Evolutionary conservation across 1,284 basidiomycete genomes (phyloP).

Genomic region (Thelephora terrestris): DNA sequence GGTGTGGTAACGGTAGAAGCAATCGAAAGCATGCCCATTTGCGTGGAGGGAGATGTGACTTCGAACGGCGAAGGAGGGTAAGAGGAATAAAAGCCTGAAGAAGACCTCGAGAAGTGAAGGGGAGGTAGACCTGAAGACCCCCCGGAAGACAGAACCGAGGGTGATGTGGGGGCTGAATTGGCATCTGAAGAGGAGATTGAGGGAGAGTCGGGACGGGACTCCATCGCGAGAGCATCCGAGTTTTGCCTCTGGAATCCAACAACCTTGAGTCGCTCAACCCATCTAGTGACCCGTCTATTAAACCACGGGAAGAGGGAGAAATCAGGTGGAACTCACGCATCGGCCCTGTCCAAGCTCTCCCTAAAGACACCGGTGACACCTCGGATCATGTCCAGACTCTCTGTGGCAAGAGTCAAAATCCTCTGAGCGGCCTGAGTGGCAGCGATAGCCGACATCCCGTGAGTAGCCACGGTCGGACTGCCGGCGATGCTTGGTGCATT

Average conservation of each 20-base stretch:
- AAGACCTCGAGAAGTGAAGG: neutral
- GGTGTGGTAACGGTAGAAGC: neutral
- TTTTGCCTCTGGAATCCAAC: conserved; percentile 61
- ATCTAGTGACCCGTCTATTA: conserved; percentile 25
- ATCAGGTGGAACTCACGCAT: conserved; percentile 48
- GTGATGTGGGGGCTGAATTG: neutral
- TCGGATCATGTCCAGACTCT: conserved; percentile 86
- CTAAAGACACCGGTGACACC: conserved; percentile 80
- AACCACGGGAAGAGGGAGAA: conserved; percentile 1
- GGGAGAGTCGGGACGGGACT: neutral
- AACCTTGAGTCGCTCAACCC: conserved; percentile 70
- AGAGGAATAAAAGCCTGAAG: neutral
- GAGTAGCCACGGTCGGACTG: conserved; percentile 4
- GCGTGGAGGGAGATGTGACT: neutral
- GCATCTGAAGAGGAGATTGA: neutral
- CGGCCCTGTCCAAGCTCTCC: conserved; percentile 81
- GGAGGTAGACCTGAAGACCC: neutral
- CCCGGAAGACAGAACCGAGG: neutral
- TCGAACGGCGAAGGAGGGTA: neutral
- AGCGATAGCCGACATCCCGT: conserved; percentile 31
- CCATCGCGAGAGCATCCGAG: conserved; percentile 8
- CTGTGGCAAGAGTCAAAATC: conserved; percentile 77
- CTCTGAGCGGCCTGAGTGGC: conserved; percentile 70
- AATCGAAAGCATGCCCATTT: neutral
- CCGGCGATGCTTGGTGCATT: neutral